phyloP scores from a whole-genome alignment of 2,329 filamentous ascomycete species.

The Scedosporium apiospermum region DNA sequence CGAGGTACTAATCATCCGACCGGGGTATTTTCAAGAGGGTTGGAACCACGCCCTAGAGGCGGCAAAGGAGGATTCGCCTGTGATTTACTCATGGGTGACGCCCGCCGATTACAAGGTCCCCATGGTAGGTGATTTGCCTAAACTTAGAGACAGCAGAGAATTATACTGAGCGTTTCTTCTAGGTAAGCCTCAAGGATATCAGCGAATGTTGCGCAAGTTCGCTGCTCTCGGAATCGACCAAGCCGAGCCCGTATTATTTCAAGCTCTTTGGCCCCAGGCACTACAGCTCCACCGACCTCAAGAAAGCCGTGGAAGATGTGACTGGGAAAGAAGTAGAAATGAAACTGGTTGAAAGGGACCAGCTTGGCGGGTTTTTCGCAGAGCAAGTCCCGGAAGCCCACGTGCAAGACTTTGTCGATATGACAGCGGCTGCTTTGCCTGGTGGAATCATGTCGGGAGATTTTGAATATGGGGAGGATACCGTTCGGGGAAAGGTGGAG shows the following conservation, averaged over 20 bases:
- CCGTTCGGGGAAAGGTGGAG: slow-evolving; percentile 15
- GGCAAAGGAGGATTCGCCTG: slow-evolving; percentile 12
- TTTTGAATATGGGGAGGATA: slow-evolving; percentile 15
- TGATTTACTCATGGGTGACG: slow-evolving; percentile 14
- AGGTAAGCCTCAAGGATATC: slow-evolving; percentile 22
- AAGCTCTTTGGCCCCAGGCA: slow-evolving; percentile 18
- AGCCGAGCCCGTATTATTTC: slow-evolving; percentile 11
- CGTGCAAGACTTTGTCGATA: slow-evolving; percentile 18
- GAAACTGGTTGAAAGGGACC: slow-evolving; percentile 13
- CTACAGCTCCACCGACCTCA: slow-evolving; percentile 20
- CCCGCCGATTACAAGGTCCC: slow-evolving; percentile 21
- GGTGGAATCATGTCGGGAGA: slow-evolving; percentile 17
- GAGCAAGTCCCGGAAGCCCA: slow-evolving; percentile 13
- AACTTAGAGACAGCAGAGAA: not conserved
- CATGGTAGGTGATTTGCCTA: slow-evolving; percentile 15
- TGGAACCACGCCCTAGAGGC: slow-evolving; percentile 10
- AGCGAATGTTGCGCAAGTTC: slow-evolving; percentile 15
- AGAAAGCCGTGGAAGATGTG: slow-evolving; percentile 16
- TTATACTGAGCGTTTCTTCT: not conserved
- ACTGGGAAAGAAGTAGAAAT: slow-evolving; percentile 17
- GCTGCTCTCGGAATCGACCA: slow-evolving; percentile 11
- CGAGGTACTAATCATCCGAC: slow-evolving; percentile 14
- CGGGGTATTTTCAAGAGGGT: slow-evolving; percentile 13
- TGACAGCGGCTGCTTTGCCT: slow-evolving; percentile 15
- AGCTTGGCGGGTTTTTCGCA: slow-evolving; percentile 16